Evolutionary conservation across 345 rosid genomes (phyloP), one percentile per base, ranked within the genome.

Genomic region (Mallotus nudiflorus): DNA sequence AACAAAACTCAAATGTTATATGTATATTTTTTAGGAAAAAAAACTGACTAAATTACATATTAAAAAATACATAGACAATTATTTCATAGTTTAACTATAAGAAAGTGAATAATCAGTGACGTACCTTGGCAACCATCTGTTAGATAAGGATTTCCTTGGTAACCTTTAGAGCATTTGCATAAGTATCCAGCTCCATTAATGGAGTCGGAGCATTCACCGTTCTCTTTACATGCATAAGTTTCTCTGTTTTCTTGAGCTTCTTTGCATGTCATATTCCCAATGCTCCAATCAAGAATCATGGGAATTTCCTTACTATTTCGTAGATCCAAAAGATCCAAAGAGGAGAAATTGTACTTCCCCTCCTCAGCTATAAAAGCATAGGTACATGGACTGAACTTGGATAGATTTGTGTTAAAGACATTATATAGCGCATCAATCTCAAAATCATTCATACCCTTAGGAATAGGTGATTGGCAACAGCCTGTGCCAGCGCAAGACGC

Each of bases 281-380:
- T 64, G 2, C 71, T 44, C 87, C 85, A 84, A 40, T 84, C 85
- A 4, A 84, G 29, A 45, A 74, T 52, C 35, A 69, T 29, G 3
- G 83, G 76, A 19, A 76, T 53, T 39, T 12, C 1, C 5, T 39
- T 39, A 4, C 42, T 9, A 39, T 1, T 6, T 33, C 60, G 3
- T 1, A 75, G 3, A 16, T 69, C 3, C 14, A 0, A 0, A 28
- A 75, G 68, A 45, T 77, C 73, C 0, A 16, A 1, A 1, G 18
- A 3, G 49, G 72, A 68, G 27, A 78, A 66, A 15, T 66, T 54
- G 48, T 65, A 70, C 1, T 6, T 5, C 8, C 20, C 66, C 15
- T 31, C 45, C 29, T 68, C 68, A 19, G 39, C 27, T 12, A 77
- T 33, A 13, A 75, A 75, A 3, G 75, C 75, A 31, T 20, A 75